Base-by-base conservation (phyloP, 225 moss, liverwort and hornwort genomes). In the Climacium dendroides region DNA sequence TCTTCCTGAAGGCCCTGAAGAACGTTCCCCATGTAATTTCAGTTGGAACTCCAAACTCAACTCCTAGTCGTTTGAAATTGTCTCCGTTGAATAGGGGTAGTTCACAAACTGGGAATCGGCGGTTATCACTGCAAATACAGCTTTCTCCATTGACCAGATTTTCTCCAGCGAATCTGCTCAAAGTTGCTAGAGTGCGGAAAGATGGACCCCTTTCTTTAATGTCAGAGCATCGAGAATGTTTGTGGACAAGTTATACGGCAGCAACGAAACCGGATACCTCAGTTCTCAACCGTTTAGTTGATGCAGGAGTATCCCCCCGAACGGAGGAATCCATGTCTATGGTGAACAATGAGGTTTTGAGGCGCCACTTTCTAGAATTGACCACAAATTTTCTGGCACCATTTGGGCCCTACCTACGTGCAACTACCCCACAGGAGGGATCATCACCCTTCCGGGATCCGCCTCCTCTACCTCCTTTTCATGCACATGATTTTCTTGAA, bases 281-380 rank as follows among this genome's bases (percentile, higher is more conserved):
- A 83, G 94, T 98, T 79, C 95, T 98, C 35, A 98, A 98, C 89
- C 95, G 98, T 73, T 90, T 98, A 89, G 95, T 98, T 62, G 98
- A 98, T 93, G 95, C 94, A 50, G 98, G 94, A 67, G 86, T 93
- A 69, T 96, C 97, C 15, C 97, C 98, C 61, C 95, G 95, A 90
- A 96, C 97, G 82, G 98, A 98, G 87, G 98, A 97, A 86, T 98
- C 98, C 61, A 95, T 98, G 94, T 96, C 98, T 71, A 92, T 96
- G 89, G 98, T 98, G 73, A 98, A 98, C 90, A 98, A 98, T 87
- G 98, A 98, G 87, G 97, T 98, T 88, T 89, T 98, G 85, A 92
- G 95, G 64, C 95, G 98, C 45, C 98, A 98, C 87, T 98, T 98
- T 83, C 90, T 94, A 78, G 98, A 98, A 80, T 89, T 98, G 89